Evolutionary conservation across 805 yeast species (phyloP).

Genomic region (Spathaspora passalidarum): DNA sequence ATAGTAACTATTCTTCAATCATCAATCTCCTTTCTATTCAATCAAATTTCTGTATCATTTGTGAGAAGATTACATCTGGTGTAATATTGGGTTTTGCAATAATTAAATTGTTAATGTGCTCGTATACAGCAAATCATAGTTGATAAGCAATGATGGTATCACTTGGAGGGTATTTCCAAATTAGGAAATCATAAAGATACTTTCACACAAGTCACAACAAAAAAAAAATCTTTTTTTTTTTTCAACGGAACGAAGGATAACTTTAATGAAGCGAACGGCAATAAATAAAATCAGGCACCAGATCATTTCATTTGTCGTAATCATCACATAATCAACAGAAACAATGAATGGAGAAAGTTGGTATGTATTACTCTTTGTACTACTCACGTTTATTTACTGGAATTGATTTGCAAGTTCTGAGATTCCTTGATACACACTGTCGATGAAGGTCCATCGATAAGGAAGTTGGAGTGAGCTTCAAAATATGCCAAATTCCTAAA

Average conservation of each 20-base stretch:
- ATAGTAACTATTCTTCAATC: too few species aligned
- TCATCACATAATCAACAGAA: background rate
- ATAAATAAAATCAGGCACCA: background rate
- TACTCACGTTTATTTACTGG: too few species aligned
- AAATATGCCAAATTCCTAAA: background rate
- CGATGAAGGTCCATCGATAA: too few species aligned
- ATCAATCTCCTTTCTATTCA: too few species aligned
- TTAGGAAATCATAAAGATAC: background rate
- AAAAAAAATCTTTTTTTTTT: background rate
- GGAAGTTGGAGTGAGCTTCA: too few species aligned
- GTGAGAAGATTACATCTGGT: too few species aligned
- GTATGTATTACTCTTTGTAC: too few species aligned
- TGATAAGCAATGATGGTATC: background rate
- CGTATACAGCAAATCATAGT: too few species aligned
- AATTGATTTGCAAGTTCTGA: background rate
- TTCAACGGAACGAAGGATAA: background rate
- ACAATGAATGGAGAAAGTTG: conserved; percentile 8
- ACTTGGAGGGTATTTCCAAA: background rate
- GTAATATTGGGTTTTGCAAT: too few species aligned
- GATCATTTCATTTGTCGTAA: background rate
- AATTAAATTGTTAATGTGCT: too few species aligned
- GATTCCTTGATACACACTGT: background rate
- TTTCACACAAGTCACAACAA: background rate
- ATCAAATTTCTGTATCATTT: too few species aligned
- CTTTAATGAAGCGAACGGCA: background rate